Percentiles rank a stretch among this genome's conserved stretches.
Evolutionary conservation across 495 filamentous ascomycete species (phyloP).

Genomic region (Rhizodiscina lignyota): DNA sequence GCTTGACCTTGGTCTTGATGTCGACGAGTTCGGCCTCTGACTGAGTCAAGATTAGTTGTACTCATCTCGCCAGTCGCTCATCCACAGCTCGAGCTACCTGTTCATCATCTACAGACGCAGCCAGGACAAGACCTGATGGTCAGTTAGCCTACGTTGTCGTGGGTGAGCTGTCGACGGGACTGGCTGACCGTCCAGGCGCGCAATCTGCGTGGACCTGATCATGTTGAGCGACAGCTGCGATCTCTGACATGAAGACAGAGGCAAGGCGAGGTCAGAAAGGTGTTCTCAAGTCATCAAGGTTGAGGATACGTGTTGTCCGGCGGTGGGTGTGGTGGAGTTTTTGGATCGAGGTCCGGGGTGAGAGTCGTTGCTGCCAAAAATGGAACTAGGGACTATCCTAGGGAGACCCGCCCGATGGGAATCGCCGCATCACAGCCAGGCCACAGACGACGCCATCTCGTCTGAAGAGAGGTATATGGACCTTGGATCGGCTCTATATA

Average conservation of each 20-base stretch:
- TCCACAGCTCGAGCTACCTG: conserved; percentile 29
- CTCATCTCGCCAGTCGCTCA: conserved; percentile 2
- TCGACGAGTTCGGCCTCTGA: conserved; percentile 65
- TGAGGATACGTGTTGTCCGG: not conserved
- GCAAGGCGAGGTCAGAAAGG: not conserved
- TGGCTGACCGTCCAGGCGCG: conserved; percentile 69
- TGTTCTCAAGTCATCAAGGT: not conserved
- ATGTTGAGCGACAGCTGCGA: conserved; percentile 35
- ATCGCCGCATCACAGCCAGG: too few species aligned
- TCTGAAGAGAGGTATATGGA: too few species aligned
- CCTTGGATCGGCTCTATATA: too few species aligned
- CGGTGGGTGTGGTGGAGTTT: not conserved
- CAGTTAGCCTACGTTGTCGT: conserved; percentile 6
- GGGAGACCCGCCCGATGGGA: too few species aligned
- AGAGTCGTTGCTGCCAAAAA: not conserved
- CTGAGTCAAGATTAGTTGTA: conserved; percentile 19
- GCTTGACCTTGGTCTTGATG: conserved; percentile 79
- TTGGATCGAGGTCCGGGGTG: not conserved
- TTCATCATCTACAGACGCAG: conserved; percentile 86
- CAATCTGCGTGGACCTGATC: conserved; percentile 93
- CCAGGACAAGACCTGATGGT: conserved; percentile 67
- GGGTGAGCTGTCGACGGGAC: not conserved
- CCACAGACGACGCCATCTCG: too few species aligned
- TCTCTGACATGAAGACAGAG: not conserved
- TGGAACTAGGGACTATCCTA: not conserved